Conservation (phyloP, 2,329 filamentous ascomycete genomes). For the Trichoderma sp. region DNA sequence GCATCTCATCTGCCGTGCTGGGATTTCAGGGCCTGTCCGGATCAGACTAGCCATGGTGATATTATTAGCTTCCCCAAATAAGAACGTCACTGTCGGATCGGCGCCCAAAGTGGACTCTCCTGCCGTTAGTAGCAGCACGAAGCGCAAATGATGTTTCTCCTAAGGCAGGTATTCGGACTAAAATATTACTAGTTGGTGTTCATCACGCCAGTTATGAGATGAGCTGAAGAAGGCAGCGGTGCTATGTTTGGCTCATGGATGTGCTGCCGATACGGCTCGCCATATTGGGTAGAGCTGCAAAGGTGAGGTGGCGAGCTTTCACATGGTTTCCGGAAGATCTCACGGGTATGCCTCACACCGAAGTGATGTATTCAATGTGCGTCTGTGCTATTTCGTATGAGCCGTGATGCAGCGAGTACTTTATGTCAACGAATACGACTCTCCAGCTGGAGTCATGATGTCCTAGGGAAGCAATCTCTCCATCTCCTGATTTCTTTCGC, state of each 20-base stretch:
- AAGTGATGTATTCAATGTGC: not conserved
- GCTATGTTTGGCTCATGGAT: not conserved
- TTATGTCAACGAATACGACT: not conserved
- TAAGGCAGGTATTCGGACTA: not conserved
- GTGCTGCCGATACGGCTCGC: not conserved
- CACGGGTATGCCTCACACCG: not conserved
- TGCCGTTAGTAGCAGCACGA: not conserved
- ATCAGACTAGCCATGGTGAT: not conserved
- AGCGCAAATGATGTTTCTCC: conserved; percentile 6
- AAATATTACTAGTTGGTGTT: conserved; percentile 10
- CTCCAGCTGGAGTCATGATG: not conserved
- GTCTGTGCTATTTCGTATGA: not conserved
- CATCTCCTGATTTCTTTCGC: not conserved
- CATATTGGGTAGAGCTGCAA: not conserved
- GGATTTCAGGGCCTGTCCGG: not conserved
- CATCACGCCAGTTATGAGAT: not conserved
- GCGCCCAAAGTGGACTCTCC: conserved; percentile 7
- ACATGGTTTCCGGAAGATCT: not conserved
- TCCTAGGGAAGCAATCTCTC: not conserved
- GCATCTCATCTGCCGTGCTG: not conserved
- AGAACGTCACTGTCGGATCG: conserved; percentile 4
- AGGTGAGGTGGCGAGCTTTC: not conserved
- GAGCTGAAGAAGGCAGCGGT: not conserved
- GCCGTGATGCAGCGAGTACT: too few relatives aligned
- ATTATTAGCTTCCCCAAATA: not conserved